These are phyloP conservation scores for Stereum hirsutum DNA, from an alignment of 1,284 basidiomycete genomes.

Conservation along the genomic window DNA sequence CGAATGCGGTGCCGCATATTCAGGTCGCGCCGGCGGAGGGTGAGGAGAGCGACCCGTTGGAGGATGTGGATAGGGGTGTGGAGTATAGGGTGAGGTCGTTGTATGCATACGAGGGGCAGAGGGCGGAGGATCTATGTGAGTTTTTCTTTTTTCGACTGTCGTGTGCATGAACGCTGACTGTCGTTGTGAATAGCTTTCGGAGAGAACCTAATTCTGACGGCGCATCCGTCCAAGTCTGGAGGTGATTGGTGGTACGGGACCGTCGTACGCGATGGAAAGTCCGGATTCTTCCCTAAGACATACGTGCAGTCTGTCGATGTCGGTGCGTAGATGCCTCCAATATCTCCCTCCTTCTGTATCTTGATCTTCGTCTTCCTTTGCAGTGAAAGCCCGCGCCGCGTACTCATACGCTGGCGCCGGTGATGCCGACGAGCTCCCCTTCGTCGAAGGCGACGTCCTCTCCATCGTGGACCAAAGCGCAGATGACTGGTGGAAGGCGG, in stretches of 20 bases:
- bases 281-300: constrained; percentile 87
- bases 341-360: neutral
- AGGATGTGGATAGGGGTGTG: constrained; percentile 69
- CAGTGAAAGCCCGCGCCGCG: constrained; percentile 65
- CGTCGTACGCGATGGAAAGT: constrained; percentile 53
- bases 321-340: constrained; percentile 39
- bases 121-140: constrained; percentile 81
- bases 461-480: constrained; percentile 76
- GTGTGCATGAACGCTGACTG: constrained; percentile 5
- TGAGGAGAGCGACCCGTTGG: constrained; percentile 47
- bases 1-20: constrained; percentile 39
- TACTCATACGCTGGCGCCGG: constrained; percentile 70
- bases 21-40: constrained; percentile 46
- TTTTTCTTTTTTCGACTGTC: constrained; percentile 9
- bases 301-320: constrained; percentile 72
- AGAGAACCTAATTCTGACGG: constrained; percentile 73
- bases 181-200: constrained; percentile 53
- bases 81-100: constrained; percentile 73
- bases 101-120: constrained; percentile 78
- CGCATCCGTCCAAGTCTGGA: constrained; percentile 78
- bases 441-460: constrained; percentile 71
- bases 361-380: constrained; percentile 10
- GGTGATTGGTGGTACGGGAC: constrained; percentile 94
- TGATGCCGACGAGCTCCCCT: constrained; percentile 74
- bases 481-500: constrained; percentile 90